phyloP scores from a whole-genome alignment of 192 early-diverging fungal species.

The Phycomyces blakesleeanus region DNA sequence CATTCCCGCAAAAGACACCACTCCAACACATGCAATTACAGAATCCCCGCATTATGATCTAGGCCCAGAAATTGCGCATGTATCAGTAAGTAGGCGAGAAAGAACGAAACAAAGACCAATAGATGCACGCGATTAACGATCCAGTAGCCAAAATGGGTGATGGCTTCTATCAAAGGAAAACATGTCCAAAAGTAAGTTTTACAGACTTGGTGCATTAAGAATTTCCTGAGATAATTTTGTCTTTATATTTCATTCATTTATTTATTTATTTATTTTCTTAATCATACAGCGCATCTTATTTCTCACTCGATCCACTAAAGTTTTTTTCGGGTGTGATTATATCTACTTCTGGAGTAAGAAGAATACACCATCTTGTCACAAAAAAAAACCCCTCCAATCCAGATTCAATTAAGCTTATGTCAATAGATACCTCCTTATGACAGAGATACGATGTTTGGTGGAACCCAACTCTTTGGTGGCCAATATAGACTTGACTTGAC shows the following conservation, averaged over 20 bases:
- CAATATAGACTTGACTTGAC: slow-evolving; percentile 25
- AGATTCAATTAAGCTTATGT: background rate
- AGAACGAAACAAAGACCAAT: background rate
- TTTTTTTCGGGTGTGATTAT: slow-evolving; percentile 3
- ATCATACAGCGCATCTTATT: background rate
- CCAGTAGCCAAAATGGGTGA: slow-evolving; percentile 11
- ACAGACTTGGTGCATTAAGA: too few relatives aligned
- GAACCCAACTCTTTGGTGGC: slow-evolving; percentile 25
- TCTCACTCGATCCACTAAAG: background rate
- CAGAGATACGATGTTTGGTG: slow-evolving; percentile 26
- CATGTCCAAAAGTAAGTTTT: slow-evolving; percentile 13
- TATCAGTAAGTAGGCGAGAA: background rate
- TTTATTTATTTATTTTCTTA: background rate
- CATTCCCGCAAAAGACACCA: background rate
- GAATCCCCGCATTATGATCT: background rate
- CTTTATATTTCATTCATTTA: background rate
- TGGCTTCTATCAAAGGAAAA: background rate
- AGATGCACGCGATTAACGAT: background rate
- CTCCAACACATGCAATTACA: background rate
- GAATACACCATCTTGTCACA: background rate
- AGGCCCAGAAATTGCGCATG: background rate
- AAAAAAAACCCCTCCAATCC: too few relatives aligned
- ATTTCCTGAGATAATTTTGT: too few relatives aligned
- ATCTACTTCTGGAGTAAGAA: background rate
- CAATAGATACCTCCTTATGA: slow-evolving; percentile 27